Base-by-base conservation (phyloP, 805 yeast species). In the Torulaspora quercuum region DNA sequence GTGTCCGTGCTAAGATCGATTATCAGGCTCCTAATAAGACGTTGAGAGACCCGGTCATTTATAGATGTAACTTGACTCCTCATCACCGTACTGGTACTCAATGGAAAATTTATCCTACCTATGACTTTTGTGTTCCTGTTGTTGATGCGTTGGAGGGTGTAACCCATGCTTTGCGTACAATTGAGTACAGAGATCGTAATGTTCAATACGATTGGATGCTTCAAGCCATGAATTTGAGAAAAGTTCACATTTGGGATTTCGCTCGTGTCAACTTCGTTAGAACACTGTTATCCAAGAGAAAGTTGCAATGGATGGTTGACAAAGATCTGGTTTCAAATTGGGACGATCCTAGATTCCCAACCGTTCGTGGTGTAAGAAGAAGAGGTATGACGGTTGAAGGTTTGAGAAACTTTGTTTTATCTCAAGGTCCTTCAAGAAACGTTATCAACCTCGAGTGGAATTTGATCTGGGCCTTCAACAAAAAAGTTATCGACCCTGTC, bases 321-420 rank as follows among this genome's bases (percentile, higher is more conserved):
- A 82, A 86, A 64, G 70, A 76, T 27, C 72, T 82, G 53, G 99
- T 92, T 41, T 56, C 75, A 15, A 88, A 87, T 69, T 92, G 99
- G 99, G 97, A 92, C 59, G 99, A 92, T 65, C 98, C 99, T 53
- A 78, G 99, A 65, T 92, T 92, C 87, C 99, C 99, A 52, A 92
- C 99, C 30, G 95, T 92, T 25, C 82, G 97, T 67, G 99, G 99
- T 72, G 96, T 90, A 36, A 86, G 97, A 73, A 82, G 98, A 75
- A 84, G 99, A 72, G 99, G 99, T 72, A 92, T 92, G 99, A 80
- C 96, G 25, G 94, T 92, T 46, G 97, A 92, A 70, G 99, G 97
- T 49, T 78, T 92, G 64, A 79, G 90, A 67, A 84, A 85, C 73
- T 92, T 92, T 56, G 84, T 92, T 50, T 72, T 92, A 45, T 76